A percentile compares a stretch with the other conserved stretches of the same genome.
These are phyloP conservation scores for Microbotryum scabiosae DNA, from an alignment of 1,284 basidiomycete species.

Conservation along the genomic window DNA sequence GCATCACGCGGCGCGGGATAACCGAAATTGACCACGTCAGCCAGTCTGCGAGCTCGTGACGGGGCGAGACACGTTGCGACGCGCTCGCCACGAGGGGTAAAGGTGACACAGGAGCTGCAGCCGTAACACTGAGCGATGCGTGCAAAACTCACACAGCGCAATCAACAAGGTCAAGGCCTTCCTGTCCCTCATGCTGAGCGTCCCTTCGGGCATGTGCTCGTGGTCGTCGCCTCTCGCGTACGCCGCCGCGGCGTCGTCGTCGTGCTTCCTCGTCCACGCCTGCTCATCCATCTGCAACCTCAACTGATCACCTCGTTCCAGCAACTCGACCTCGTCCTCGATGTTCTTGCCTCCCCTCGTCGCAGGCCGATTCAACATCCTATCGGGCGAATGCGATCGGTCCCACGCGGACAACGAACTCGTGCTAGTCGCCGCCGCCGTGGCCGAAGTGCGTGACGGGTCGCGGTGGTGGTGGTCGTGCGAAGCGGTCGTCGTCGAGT, in stretches of 20 bases:
- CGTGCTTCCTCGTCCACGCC: too few relatives aligned
- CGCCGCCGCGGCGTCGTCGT: background rate
- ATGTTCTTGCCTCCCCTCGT: constrained; percentile 6
- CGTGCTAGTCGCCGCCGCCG: too few relatives aligned
- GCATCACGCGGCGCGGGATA: background rate
- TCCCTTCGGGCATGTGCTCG: background rate
- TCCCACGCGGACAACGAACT: too few relatives aligned
- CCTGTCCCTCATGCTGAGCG: constrained; percentile 50
- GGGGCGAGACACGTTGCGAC: background rate
- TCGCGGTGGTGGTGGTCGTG: too few relatives aligned
- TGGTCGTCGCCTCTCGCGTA: background rate
- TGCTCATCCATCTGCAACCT: too few relatives aligned
- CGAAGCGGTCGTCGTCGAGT: too few relatives aligned
- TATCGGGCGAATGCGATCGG: too few relatives aligned
- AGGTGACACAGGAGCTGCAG: background rate
- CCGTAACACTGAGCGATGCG: background rate
- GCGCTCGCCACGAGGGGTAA: background rate
- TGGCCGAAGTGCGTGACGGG: too few relatives aligned
- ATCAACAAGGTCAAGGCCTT: constrained; percentile 77
- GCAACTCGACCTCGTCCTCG: constrained; percentile 18
- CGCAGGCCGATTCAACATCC: constrained; percentile 13
- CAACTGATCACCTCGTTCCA: constrained; percentile 9
- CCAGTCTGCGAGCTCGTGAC: background rate
- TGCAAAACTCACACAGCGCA: constrained; percentile 63
- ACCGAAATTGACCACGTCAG: background rate